Conservation (phyloP, 257 asterid genomes). For the Salvia hispanica region DNA sequence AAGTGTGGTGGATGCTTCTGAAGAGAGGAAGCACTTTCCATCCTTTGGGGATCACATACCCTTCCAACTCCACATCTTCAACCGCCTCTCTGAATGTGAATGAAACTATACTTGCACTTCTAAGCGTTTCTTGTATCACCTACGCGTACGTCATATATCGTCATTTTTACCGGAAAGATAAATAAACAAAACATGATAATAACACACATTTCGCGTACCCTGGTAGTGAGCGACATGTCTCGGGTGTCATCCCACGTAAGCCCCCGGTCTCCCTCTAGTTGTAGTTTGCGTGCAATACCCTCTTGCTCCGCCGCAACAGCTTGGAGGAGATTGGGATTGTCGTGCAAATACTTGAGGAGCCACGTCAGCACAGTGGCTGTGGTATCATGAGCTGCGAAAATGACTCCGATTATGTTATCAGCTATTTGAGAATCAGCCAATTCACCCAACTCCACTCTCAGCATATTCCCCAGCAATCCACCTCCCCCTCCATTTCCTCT, state of each 20-base stretch:
- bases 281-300: conserved; percentile 37
- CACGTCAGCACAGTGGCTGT: conserved; percentile 73
- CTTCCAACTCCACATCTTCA: conserved; percentile 64
- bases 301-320: conserved; percentile 63
- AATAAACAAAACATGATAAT: too few species aligned
- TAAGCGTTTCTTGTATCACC: conserved; percentile 75
- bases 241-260: conserved; percentile 71
- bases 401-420: conserved; percentile 69
- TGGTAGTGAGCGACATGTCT: conserved; percentile 52
- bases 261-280: conserved; percentile 40
- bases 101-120: conserved; percentile 67
- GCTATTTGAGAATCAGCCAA: conserved; percentile 63
- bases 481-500: conserved; percentile 42
- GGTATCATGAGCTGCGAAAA: conserved; percentile 81
- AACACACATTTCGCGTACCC: conserved; percentile 48
- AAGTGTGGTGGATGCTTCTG: conserved; percentile 62
- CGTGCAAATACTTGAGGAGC: conserved; percentile 71
- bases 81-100: conserved; percentile 82
- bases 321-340: conserved; percentile 38
- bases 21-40: conserved; percentile 85
- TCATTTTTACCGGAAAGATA: too few species aligned
- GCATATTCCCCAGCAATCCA: conserved; percentile 52
- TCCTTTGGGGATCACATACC: conserved; percentile 71
- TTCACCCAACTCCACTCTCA: conserved; percentile 35
- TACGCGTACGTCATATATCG: background rate